These are phyloP conservation scores for Lojkania enalia DNA, from an alignment of 2,329 filamentous ascomycete genomes.

Conservation along the genomic window DNA sequence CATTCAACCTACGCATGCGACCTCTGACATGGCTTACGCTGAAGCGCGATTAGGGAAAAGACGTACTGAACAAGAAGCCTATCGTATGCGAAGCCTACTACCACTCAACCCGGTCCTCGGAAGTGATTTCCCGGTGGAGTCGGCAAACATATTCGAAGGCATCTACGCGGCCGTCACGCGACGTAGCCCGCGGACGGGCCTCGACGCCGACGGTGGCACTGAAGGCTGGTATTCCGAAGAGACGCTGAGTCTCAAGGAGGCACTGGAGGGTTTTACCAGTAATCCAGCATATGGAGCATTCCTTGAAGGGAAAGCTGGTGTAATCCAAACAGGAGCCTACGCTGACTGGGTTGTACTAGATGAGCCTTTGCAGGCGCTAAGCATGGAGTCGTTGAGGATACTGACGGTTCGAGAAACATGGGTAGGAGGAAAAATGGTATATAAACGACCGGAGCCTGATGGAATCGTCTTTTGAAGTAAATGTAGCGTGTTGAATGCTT, in stretches of 20 bases:
- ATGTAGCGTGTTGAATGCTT: conserved; percentile 2
- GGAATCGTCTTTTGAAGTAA: too few species aligned
- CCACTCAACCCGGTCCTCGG: conserved; percentile 61
- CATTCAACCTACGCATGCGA: conserved; percentile 73
- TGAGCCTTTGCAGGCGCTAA: conserved; percentile 55
- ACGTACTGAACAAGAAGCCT: conserved; percentile 61
- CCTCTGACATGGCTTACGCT: conserved; percentile 71
- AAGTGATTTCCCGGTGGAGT: conserved; percentile 73
- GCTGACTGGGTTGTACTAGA: conserved; percentile 75
- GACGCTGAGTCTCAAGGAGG: conserved; percentile 61
- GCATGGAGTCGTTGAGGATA: conserved; percentile 56
- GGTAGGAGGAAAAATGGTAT: conserved; percentile 60
- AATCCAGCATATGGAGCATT: conserved; percentile 64
- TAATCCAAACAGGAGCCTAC: conserved; percentile 62
- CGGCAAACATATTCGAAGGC: conserved; percentile 67
- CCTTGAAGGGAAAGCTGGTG: conserved; percentile 61
- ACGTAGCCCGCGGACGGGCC: conserved; percentile 57
- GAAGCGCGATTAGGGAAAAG: conserved; percentile 60
- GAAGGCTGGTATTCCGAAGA: conserved; percentile 65
- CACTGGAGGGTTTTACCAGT: conserved; percentile 64
- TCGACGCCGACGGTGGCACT: conserved; percentile 49
- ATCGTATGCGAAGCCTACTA: conserved; percentile 67
- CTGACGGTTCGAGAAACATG: conserved; percentile 68
- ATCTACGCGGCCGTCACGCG: conserved; percentile 70
- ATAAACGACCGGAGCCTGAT: conserved; percentile 23